Evolutionary conservation across 176 grass and related monocot genomes (phyloP), one percentile per base, ranked within the genome.

Genomic region (Juncus effusus): DNA sequence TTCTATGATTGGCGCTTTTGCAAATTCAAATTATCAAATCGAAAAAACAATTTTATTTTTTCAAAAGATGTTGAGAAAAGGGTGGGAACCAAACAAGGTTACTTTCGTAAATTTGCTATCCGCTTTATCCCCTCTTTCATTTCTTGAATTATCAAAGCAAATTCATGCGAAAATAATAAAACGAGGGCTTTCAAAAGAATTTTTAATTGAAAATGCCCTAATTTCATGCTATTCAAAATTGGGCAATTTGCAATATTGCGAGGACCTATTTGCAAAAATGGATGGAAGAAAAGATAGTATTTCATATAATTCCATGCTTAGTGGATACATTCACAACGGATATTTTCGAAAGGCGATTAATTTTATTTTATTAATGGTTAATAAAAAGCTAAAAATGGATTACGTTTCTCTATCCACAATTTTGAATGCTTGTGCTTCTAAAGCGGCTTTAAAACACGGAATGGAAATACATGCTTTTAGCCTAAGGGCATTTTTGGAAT

Each of bases 401-500:
- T 74, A 51, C 42, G 82, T 80, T 77, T 82, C 89, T 39, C 79
- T 94, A 70, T 77, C 89, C 67, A 88, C 78, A 67, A 66, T 89
- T 71, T 72, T 94, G 38, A 94, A 78, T 84, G 84, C 76, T 62
- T 94, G 85, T 55, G 81, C 85, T 28, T 94, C 85, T 67, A 60
- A 85, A 50, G 81, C 85, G 67, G 79, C 82, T 50, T 79, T 94
- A 72, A 79, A 80, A 50, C 76, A 78, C 66, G 89, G 85, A 63
- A 83, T 94, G 89, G 89, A 94, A 64, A 85, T 80, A 65, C 89
- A 94, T 16, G 79, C 89, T 67, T 94, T 88, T 80, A 84, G 81
- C 62, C 77, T 88, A 74, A 85, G 76, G 76, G 81, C 72, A 44
- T 69, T 77, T 75, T 51, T 88, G 67, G 76, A 85, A 67, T 75